These are phyloP conservation scores for Teratosphaeria zuluensis DNA, from an alignment of 2,329 filamentous ascomycete genomes.

Conservation along the genomic window DNA sequence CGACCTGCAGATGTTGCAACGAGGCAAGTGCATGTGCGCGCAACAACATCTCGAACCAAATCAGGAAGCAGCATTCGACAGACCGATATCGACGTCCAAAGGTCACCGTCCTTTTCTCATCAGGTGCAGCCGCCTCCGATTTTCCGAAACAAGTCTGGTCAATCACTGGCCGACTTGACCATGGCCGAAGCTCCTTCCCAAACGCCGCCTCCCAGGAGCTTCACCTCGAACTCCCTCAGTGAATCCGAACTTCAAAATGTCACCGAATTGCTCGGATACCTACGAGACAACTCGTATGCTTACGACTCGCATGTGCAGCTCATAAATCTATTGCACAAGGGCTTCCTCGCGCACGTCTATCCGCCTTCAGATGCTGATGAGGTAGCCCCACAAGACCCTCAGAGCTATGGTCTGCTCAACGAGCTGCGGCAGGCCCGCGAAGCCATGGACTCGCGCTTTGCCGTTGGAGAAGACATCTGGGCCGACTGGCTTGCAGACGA, in stretches of 20 bases:
- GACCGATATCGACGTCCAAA: conserved; percentile 15
- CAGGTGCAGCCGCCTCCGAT: conserved; percentile 13
- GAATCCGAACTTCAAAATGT: conserved; percentile 34
- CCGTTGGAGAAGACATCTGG: conserved; percentile 69
- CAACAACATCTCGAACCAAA: conserved; percentile 25
- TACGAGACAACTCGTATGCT: conserved; percentile 39
- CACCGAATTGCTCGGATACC: conserved; percentile 33
- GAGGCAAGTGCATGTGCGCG: conserved; percentile 36
- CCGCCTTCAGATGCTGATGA: conserved; percentile 11
- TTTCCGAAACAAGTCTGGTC: conserved; percentile 31
- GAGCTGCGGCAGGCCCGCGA: conserved; percentile 43
- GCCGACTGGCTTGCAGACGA: conserved; percentile 67
- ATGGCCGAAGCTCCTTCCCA: conserved; percentile 39
- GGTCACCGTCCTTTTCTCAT: conserved; percentile 18
- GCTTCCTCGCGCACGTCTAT: conserved; percentile 33
- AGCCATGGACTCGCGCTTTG: conserved; percentile 53
- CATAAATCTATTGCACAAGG: conserved; percentile 40
- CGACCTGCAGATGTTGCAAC: conserved; percentile 33
- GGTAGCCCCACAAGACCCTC: conserved; percentile 22
- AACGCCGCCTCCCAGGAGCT: conserved; percentile 32
- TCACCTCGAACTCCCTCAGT: conserved; percentile 33
- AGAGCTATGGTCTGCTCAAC: conserved; percentile 34
- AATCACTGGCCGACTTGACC: conserved; percentile 35
- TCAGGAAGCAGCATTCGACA: conserved; percentile 21
- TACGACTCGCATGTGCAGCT: conserved; percentile 40